Percentiles rank a stretch among this genome's conserved stretches.
These are phyloP conservation scores for Pleurotus eryngii DNA, from an alignment of 768 basidiomycete species.

Conservation along the genomic window DNA sequence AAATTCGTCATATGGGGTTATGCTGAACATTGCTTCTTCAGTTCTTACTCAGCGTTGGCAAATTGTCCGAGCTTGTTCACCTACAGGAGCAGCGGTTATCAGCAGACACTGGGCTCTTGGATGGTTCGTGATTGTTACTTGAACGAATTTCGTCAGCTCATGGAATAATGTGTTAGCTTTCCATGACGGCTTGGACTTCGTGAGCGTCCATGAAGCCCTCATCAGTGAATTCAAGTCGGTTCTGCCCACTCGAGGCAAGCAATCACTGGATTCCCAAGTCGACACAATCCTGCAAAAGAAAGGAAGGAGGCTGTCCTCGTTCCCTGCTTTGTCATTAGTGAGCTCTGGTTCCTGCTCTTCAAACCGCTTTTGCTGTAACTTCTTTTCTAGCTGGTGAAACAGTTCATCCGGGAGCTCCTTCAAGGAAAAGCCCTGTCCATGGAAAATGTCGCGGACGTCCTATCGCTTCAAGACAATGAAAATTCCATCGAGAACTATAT, in stretches of 20 bases:
- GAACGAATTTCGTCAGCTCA: conserved; percentile 5
- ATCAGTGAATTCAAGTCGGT: conserved; percentile 56
- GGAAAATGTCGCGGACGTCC: conserved; percentile 80
- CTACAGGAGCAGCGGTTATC: conserved; percentile 54
- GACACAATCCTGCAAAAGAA: conserved; percentile 57
- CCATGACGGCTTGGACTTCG: conserved; percentile 84
- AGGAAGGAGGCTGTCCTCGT: conserved; percentile 43
- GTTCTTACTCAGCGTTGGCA: conserved; percentile 91
- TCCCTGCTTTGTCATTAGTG: conserved; percentile 52
- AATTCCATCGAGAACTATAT: conserved; percentile 59
- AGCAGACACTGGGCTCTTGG: conserved; percentile 49
- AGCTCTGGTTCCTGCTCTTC: conserved; percentile 10
- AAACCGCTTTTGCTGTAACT: not conserved
- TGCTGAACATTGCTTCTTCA: conserved; percentile 26
- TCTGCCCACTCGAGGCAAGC: conserved; percentile 49
- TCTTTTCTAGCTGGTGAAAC: conserved; percentile 59
- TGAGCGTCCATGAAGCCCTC: conserved; percentile 78
- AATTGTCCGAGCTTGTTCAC: conserved; percentile 78
- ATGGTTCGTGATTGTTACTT: conserved; percentile 37
- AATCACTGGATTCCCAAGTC: conserved; percentile 65
- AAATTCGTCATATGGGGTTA: not conserved
- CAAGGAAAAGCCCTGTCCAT: conserved; percentile 71
- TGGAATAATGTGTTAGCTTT: conserved; percentile 48
- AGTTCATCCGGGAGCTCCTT: conserved; percentile 62
- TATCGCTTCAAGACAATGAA: conserved; percentile 81